phyloP scores from a whole-genome alignment of 768 basidiomycete genomes.

The Mycena belliarum region DNA sequence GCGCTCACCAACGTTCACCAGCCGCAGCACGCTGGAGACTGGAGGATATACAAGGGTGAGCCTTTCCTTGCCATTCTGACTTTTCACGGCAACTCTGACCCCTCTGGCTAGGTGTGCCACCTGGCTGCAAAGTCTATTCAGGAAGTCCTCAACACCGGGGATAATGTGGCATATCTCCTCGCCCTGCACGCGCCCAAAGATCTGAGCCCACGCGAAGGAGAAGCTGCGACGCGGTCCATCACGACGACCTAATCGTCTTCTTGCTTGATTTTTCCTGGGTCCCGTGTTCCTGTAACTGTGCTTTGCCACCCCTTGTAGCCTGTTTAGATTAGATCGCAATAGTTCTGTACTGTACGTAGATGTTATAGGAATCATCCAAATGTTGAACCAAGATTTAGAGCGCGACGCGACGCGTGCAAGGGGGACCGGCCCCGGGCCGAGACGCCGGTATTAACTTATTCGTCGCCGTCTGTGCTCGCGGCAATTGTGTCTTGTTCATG shows the following conservation, averaged over 20 bases:
- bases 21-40: constrained; percentile 13
- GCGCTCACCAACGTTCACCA: background rate
- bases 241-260: constrained; percentile 39
- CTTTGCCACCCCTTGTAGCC: constrained; percentile 16
- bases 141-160: constrained; percentile 65
- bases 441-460: background rate
- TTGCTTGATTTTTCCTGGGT: constrained; percentile 8
- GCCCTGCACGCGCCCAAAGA: constrained; percentile 53
- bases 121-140: constrained; percentile 71
- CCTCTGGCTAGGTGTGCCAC: constrained; percentile 55
- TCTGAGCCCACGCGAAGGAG: constrained; percentile 35
- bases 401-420: no score
- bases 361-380: no score
- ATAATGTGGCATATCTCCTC: constrained; percentile 67
- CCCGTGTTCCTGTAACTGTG: constrained; percentile 20
- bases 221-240: constrained; percentile 39
- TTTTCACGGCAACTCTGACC: constrained; percentile 2
- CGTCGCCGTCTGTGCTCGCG: background rate
- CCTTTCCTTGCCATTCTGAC: background rate
- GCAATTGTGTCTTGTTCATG: background rate
- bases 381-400: no score
- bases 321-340: background rate
- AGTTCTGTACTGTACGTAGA: background rate
- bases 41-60: constrained; percentile 56
- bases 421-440: no score